A percentile compares a stretch with the other conserved stretches of the same genome.
phyloP scores from a whole-genome alignment of 495 filamentous ascomycete species.

The Clavariopsis aquatica region DNA sequence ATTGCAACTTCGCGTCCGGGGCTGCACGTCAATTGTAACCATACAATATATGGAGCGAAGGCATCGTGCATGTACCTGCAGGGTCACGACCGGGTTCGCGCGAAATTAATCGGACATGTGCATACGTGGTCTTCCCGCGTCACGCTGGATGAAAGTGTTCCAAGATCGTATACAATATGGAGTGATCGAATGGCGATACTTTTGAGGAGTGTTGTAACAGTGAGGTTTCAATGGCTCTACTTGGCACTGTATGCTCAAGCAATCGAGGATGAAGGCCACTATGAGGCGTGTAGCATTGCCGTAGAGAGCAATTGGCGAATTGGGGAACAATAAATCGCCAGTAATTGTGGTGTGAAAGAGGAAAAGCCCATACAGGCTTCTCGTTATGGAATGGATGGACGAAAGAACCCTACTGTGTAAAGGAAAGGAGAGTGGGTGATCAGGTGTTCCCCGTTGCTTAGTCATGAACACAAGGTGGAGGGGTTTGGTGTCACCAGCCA shows the following conservation, averaged over 20 bases:
- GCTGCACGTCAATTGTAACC: slow-evolving; percentile 30
- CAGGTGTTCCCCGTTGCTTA: no score
- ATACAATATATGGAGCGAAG: slow-evolving; percentile 17
- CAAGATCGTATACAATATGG: slow-evolving; percentile 28
- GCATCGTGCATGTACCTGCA: slow-evolving; percentile 21
- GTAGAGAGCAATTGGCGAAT: neutral
- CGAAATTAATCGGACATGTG: slow-evolving; percentile 15
- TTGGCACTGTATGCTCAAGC: slow-evolving; percentile 5
- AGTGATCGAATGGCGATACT: neutral
- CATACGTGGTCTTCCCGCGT: slow-evolving; percentile 9
- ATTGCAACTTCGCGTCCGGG: slow-evolving; percentile 16
- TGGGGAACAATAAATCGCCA: neutral
- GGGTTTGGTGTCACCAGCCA: neutral
- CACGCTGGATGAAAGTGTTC: neutral
- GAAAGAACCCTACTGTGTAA: neutral
- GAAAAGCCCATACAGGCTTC: no score
- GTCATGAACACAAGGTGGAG: neutral
- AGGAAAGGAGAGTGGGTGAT: no score
- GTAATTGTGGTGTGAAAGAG: no score
- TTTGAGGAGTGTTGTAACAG: neutral
- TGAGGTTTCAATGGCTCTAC: slow-evolving; percentile 16
- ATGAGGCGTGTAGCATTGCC: slow-evolving; percentile 8
- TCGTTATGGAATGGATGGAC: neutral
- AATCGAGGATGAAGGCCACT: neutral
- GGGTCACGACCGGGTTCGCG: slow-evolving; percentile 3